phyloP scores from a whole-genome alignment of 225 moss, liverwort and hornwort genomes.

The Sphagnum contortum region DNA sequence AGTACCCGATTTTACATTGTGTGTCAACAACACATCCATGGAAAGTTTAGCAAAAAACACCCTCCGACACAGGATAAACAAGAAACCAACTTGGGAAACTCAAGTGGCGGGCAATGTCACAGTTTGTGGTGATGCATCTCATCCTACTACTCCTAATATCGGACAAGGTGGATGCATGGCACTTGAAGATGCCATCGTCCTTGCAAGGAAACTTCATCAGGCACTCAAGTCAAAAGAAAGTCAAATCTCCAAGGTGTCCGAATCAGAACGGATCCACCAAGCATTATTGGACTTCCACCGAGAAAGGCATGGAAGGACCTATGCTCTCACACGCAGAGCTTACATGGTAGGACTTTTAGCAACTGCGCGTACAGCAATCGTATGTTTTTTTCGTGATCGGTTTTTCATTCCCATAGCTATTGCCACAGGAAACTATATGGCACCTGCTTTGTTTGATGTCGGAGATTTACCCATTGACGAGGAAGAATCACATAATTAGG shows the following conservation, averaged over 20 bases:
- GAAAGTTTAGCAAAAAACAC: neutral
- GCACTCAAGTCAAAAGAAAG: neutral
- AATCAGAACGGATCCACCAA: neutral
- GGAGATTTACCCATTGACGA: no score
- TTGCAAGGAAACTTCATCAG: constrained; percentile 1
- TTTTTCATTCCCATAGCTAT: no score
- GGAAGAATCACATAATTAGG: no score
- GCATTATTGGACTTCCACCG: neutral
- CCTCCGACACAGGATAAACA: neutral
- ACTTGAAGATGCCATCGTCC: constrained; percentile 3
- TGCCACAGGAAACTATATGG: no score
- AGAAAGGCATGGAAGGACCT: neutral
- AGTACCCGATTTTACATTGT: no score
- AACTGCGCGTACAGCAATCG: no score
- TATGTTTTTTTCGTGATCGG: no score
- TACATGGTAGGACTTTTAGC: no score
- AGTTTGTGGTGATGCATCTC: constrained; percentile 2
- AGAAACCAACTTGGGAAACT: neutral
- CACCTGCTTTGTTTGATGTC: no score
- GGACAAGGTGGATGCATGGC: constrained; percentile 2
- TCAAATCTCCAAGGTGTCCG: no score
- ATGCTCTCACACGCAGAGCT: neutral
- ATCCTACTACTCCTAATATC: constrained; percentile 5
- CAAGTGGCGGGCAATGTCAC: neutral
- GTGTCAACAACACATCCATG: neutral